phyloP scores from a whole-genome alignment of 1,139 yeast species.

The Arxiozyma slooffiae region DNA sequence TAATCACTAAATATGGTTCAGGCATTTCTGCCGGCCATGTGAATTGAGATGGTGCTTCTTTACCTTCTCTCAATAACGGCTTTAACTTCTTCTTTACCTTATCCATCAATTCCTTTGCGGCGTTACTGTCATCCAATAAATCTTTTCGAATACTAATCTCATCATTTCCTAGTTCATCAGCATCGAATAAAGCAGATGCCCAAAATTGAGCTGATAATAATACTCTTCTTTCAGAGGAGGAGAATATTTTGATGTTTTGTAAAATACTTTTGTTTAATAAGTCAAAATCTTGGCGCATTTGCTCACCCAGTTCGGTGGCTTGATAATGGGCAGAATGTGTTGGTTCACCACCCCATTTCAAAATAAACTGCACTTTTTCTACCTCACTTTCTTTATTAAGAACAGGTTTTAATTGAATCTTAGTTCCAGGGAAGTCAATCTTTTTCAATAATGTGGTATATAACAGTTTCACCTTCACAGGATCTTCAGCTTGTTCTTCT shows the following conservation, averaged over 20 bases:
- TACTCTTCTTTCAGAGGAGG: conserved; percentile 92
- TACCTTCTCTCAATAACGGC: conserved; percentile 88
- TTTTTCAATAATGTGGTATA: conserved; percentile 82
- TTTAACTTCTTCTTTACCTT: conserved; percentile 93
- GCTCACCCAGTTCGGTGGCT: conserved; percentile 92
- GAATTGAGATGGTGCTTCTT: conserved; percentile 96
- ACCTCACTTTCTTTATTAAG: conserved; percentile 61
- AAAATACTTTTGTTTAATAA: conserved; percentile 76
- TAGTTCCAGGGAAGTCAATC: conserved; percentile 87
- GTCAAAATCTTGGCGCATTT: conserved; percentile 82
- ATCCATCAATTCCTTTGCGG: conserved; percentile 97
- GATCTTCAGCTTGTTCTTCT: conserved; percentile 69
- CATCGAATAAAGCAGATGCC: conserved; percentile 70
- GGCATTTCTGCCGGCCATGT: conserved; percentile 99
- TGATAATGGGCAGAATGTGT: conserved; percentile 96
- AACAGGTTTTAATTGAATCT: conserved; percentile 89
- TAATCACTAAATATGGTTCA: conserved; percentile 87
- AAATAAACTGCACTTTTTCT: conserved; percentile 88
- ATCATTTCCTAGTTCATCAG: conserved; percentile 65
- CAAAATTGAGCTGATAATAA: conserved; percentile 85
- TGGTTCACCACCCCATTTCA: conserved; percentile 99
- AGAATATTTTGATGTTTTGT: conserved; percentile 68
- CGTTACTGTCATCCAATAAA: conserved; percentile 89
- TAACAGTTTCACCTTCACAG: conserved; percentile 62
- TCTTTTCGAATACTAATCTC: conserved; percentile 80